A percentile compares a stretch with the other conserved stretches of the same genome.
These are phyloP conservation scores for Colletotrichum navitas DNA, from an alignment of 2,329 filamentous ascomycete species.

Conservation along the genomic window DNA sequence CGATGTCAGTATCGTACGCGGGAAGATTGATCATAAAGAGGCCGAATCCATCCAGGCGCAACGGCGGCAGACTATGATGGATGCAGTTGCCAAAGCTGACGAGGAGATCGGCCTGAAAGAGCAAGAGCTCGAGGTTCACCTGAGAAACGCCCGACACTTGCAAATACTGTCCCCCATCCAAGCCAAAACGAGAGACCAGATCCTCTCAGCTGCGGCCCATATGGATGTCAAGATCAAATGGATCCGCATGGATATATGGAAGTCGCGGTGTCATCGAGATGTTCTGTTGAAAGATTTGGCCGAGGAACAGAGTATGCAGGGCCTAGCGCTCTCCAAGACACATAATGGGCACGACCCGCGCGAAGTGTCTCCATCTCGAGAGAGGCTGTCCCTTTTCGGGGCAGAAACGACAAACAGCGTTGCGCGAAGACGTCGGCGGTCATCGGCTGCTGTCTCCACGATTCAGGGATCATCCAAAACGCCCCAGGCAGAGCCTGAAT, in stretches of 20 bases:
- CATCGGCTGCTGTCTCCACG: constrained; percentile 36
- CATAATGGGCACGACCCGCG: constrained; percentile 29
- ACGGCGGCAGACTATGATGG: constrained; percentile 83
- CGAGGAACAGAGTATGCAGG: constrained; percentile 62
- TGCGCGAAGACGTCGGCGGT: constrained; percentile 31
- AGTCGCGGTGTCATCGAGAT: constrained; percentile 88
- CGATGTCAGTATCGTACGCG: constrained; percentile 78
- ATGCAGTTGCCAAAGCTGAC: constrained; percentile 86
- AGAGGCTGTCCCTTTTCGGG: constrained; percentile 29
- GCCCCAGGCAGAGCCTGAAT: constrained; percentile 52
- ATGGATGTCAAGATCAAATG: constrained; percentile 92
- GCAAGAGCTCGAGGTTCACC: constrained; percentile 83
- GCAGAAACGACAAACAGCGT: constrained; percentile 23
- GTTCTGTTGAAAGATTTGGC: constrained; percentile 88
- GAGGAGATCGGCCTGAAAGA: constrained; percentile 80
- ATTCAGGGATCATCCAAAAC: constrained; percentile 24
- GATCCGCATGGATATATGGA: constrained; percentile 95
- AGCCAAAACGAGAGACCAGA: constrained; percentile 86
- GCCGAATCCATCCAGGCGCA: constrained; percentile 88
- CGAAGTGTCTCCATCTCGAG: constrained; percentile 33
- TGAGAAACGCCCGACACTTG: constrained; percentile 91
- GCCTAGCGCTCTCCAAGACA: constrained; percentile 15
- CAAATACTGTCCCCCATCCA: constrained; percentile 91
- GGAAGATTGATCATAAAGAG: constrained; percentile 83
- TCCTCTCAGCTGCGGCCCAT: constrained; percentile 85